These are phyloP conservation scores for Solanum aculeatissimum DNA, from an alignment of 305 asterid species.

Conservation along the genomic window DNA sequence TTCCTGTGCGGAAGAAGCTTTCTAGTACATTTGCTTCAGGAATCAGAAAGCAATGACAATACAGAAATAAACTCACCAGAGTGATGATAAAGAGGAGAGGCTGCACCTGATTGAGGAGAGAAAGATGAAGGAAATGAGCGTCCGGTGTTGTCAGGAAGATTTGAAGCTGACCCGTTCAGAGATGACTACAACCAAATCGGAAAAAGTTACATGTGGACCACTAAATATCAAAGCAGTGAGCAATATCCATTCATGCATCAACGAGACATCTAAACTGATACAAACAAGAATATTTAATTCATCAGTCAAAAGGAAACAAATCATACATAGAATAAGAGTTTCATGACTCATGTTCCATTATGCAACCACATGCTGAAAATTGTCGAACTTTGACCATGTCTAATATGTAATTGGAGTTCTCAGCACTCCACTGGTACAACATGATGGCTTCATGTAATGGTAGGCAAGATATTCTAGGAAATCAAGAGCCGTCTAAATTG, in stretches of 20 bases:
- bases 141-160: constrained; percentile 80
- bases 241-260: not conserved
- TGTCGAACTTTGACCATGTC: not conserved
- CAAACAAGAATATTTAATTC: not conserved
- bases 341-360: not conserved
- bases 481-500: not conserved
- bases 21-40: constrained; percentile 1
- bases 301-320: not conserved
- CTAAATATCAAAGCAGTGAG: not conserved
- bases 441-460: not conserved
- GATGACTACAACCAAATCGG: constrained; percentile 39
- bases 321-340: not conserved
- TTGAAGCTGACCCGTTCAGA: constrained; percentile 72
- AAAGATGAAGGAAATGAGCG: constrained; percentile 75
- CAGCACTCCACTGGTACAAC: not conserved
- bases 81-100: constrained; percentile 81
- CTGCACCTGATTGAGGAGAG: constrained; percentile 93
- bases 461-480: not conserved
- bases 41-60: not conserved
- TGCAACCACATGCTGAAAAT: not conserved
- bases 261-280: not conserved
- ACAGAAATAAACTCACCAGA: constrained; percentile 47
- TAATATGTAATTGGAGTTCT: not conserved
- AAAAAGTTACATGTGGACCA: not conserved
- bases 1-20: constrained; percentile 45